Evolutionary conservation across 805 yeast species (phyloP).

Genomic region (Barnettozyma populi): DNA sequence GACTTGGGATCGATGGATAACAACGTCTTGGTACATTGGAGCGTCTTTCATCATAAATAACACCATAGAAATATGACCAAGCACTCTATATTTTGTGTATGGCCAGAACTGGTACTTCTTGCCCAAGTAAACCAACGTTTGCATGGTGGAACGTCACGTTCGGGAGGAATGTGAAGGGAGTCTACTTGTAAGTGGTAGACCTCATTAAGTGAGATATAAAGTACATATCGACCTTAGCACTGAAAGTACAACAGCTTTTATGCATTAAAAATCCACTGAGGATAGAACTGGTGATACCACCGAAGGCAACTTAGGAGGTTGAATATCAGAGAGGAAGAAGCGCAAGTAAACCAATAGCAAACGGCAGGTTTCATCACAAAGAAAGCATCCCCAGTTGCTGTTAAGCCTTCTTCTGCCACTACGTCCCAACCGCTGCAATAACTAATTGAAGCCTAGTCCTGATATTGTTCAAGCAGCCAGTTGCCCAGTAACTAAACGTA

Average conservation of each 20-base stretch:
- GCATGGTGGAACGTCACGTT: background rate
- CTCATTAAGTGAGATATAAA: background rate
- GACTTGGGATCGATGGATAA: no score
- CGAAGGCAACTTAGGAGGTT: background rate
- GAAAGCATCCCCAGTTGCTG: no score
- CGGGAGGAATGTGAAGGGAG: background rate
- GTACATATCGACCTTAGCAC: background rate
- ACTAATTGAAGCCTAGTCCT: background rate
- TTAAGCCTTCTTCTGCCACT: no score
- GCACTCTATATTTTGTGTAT: background rate
- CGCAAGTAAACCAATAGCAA: background rate
- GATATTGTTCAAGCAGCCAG: background rate
- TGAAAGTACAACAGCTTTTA: background rate
- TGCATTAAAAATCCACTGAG: background rate
- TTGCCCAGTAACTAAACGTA: background rate
- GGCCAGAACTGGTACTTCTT: background rate
- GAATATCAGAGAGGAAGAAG: no score
- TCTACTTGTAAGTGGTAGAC: conserved; percentile 1
- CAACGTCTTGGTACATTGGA: background rate
- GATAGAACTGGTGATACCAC: background rate
- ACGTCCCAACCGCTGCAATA: conserved; percentile 2
- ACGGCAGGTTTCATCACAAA: background rate
- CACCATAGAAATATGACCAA: background rate
- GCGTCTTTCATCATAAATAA: background rate
- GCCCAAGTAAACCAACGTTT: background rate